phyloP scores from a whole-genome alignment of 2,329 filamentous ascomycete species.

The Xylariaceae sp. region DNA sequence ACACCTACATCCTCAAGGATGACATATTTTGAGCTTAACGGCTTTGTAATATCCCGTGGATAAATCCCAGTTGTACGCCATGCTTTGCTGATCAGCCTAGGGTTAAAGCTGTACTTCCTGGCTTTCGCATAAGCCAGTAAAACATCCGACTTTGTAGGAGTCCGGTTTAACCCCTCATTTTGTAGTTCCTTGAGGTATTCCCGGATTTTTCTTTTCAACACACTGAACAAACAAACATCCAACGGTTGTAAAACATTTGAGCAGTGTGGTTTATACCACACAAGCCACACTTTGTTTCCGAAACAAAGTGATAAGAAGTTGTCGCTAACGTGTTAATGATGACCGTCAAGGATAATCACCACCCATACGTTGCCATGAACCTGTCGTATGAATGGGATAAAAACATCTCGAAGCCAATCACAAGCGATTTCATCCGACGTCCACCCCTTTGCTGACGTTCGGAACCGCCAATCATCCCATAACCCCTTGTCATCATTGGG shows the following conservation, averaged over 20 bases:
- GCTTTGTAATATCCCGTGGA: background rate
- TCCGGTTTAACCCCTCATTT: background rate
- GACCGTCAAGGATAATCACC: slow-evolving; percentile 1
- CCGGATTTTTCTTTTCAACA: slow-evolving; percentile 2
- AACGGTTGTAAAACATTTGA: slow-evolving; percentile 1
- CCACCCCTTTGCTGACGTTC: background rate
- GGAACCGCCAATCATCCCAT: slow-evolving; percentile 1
- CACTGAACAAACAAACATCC: background rate
- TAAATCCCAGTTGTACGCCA: slow-evolving; percentile 3
- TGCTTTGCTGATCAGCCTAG: background rate
- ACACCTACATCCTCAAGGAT: slow-evolving; percentile 2
- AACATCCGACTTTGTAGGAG: background rate
- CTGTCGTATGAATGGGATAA: background rate
- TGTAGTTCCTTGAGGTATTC: background rate
- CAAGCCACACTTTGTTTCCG: background rate
- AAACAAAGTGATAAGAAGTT: background rate
- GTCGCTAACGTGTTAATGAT: background rate
- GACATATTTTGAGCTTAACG: slow-evolving; percentile 5
- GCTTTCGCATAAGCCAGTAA: background rate
- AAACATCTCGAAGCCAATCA: background rate
- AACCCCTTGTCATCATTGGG: background rate
- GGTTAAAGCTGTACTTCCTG: background rate
- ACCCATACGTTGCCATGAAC: slow-evolving; percentile 2
- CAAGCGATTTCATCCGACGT: background rate
- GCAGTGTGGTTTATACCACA: slow-evolving; percentile 5